Base-by-base conservation (phyloP, 2,329 filamentous ascomycete species). In the Gnomoniopsis smithogilvyi region DNA sequence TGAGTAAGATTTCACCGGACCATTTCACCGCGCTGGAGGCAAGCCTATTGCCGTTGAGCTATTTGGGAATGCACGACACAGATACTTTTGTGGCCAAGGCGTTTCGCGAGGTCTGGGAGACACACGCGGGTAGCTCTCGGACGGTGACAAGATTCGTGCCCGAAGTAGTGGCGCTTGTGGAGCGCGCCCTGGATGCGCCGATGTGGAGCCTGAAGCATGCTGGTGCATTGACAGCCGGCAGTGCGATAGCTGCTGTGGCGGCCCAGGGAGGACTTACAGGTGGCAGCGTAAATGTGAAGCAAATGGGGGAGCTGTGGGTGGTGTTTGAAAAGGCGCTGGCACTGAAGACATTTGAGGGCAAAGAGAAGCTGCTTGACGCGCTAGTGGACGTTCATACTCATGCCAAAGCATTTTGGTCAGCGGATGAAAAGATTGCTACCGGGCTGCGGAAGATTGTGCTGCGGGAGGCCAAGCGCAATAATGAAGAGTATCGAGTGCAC, bases 181-280 rank as follows among this genome's bases (percentile, higher is more conserved):
- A 84, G 38, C 78, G 80, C 38, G 83, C 91, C 55, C 78, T 98
- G 8, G 87, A 90, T 36, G 92, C 90, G 1, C 84, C 90, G 1
- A 90, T 91, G 67, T 99, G 95, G 95, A 87, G 87, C 2, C 83
- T 98, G 58, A 95, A 96, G 72, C 94, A 98, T 67, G 91, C 91
- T 0, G 90, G 90, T 10, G 92, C 93, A 8, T 85, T 95, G 60
- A 85, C 92, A 0, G 83, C 94, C 11, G 91, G 91, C 1, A 89
- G 90, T 49, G 85, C 89, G 57, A 82, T 92, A 14, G 80, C 80
- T 21, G 86, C 89, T 1, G 82, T 93, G 3, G 82, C 83, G 33
- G 78, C 79, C 14, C 84, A 83, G 21, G 80, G 83, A 53, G 80
- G 83, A 12, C 74, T 78, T 53, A 78, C 80, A 6, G 84, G 82